These are phyloP conservation scores for Emergomyces pasteurianus DNA, from an alignment of 2,329 filamentous ascomycete species.

Conservation along the genomic window DNA sequence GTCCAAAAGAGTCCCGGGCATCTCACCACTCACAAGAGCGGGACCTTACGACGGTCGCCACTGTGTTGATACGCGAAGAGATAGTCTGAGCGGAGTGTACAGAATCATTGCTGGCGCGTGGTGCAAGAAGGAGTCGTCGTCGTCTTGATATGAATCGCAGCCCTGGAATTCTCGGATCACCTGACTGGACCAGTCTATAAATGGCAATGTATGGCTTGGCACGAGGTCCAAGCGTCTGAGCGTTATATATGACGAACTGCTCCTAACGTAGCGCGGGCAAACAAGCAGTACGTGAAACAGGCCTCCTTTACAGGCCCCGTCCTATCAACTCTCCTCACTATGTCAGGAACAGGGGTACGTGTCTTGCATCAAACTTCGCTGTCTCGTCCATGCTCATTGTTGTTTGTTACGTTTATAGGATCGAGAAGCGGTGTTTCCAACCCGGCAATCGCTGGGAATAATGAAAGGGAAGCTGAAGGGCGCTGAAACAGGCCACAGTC, in stretches of 20 bases:
- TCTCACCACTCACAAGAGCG: conserved; percentile 29
- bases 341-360: conserved; percentile 33
- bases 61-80: conserved; percentile 1
- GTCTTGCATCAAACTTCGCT: conserved; percentile 8
- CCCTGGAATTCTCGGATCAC: background rate
- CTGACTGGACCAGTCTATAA: background rate
- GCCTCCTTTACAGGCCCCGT: background rate
- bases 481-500: conserved; percentile 77
- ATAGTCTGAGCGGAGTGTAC: background rate
- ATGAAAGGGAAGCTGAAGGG: conserved; percentile 99
- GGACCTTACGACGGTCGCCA: conserved; percentile 11
- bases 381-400: conserved; percentile 9
- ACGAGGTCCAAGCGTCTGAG: background rate
- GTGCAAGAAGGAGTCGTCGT: conserved; percentile 5
- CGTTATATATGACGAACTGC: background rate
- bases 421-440: conserved; percentile 93
- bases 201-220: background rate
- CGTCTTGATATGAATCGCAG: conserved; percentile 1
- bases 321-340: conserved; percentile 13
- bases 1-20: conserved; percentile 40
- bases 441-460: conserved; percentile 85
- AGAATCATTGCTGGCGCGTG: conserved; percentile 1
- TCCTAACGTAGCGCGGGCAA: no score
- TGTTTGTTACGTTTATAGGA: conserved; percentile 46
- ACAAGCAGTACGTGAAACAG: no score